A percentile compares a stretch with the other conserved stretches of the same genome.
These are phyloP conservation scores for Xylaria digitata DNA, from an alignment of 2,329 filamentous ascomycete species.

Conservation along the genomic window DNA sequence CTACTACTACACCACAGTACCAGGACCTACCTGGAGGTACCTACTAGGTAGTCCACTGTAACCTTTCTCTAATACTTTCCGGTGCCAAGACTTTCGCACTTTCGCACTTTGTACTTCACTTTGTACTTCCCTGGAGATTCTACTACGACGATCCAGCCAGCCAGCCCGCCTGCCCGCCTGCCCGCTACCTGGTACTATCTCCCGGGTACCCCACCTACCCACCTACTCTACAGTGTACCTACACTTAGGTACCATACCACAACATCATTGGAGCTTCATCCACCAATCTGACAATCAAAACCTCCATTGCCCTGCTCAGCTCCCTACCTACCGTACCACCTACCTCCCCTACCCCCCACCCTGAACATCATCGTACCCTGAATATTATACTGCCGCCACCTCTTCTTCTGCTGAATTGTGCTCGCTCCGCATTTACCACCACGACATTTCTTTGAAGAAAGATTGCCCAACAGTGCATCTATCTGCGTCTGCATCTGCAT, in stretches of 20 bases:
- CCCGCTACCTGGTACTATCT: not conserved
- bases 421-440: slow-evolving; percentile 13
- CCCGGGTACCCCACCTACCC: not conserved
- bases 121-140: slow-evolving; percentile 22
- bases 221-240: slow-evolving; percentile 1
- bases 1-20: too few relatives aligned
- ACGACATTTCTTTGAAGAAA: slow-evolving; percentile 4
- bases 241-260: not conserved
- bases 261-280: not conserved
- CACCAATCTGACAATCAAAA: not conserved
- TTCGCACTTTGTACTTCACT: slow-evolving; percentile 20
- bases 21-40: too few relatives aligned
- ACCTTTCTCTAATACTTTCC: not conserved
- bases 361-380: slow-evolving; percentile 16
- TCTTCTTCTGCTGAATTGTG: slow-evolving; percentile 15
- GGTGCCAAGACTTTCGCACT: slow-evolving; percentile 13
- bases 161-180: not conserved
- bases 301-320: slow-evolving; percentile 4
- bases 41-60: too few relatives aligned
- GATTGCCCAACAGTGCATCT: slow-evolving; percentile 4
- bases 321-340: not conserved
- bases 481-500: not conserved
- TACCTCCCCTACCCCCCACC: slow-evolving; percentile 13
- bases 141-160: slow-evolving; percentile 7
- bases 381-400: slow-evolving; percentile 29